phyloP scores from a whole-genome alignment of 345 rosid genomes.

The Rhodamnia argentea region DNA sequence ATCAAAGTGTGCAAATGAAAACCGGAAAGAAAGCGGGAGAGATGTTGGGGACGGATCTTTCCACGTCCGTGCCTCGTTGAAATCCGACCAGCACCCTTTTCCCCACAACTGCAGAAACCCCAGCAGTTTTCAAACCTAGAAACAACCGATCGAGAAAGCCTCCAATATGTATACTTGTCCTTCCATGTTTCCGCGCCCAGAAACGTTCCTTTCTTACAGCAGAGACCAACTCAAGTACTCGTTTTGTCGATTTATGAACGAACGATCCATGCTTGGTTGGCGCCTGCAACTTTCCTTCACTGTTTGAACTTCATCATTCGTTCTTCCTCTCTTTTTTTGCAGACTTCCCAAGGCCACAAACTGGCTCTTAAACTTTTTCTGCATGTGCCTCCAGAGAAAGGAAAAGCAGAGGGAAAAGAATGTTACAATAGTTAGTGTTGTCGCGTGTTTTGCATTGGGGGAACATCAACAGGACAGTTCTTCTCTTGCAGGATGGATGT shows the following conservation, averaged over 20 bases:
- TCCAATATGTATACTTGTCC: background rate
- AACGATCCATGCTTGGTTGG: background rate
- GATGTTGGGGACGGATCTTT: background rate
- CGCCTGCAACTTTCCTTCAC: background rate
- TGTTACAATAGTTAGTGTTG: background rate
- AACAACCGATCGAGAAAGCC: background rate
- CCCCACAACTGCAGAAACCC: background rate
- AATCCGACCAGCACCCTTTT: fast-evolving
- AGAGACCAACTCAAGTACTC: background rate
- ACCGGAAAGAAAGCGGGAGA: background rate
- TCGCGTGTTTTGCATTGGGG: background rate
- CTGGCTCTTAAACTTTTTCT: background rate
- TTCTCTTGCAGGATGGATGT: background rate
- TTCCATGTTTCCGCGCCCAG: background rate
- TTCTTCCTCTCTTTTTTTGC: background rate
- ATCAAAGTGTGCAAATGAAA: background rate
- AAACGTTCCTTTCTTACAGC: background rate
- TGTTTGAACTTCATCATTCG: background rate
- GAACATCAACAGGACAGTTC: background rate
- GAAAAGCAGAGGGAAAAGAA: background rate
- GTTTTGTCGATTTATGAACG: background rate
- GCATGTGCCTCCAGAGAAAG: background rate
- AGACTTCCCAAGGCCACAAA: background rate
- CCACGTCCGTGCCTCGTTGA: background rate
- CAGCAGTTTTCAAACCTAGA: background rate